These are phyloP conservation scores for Vanrija sp. DNA, from an alignment of 1,284 basidiomycete species.

Conservation along the genomic window DNA sequence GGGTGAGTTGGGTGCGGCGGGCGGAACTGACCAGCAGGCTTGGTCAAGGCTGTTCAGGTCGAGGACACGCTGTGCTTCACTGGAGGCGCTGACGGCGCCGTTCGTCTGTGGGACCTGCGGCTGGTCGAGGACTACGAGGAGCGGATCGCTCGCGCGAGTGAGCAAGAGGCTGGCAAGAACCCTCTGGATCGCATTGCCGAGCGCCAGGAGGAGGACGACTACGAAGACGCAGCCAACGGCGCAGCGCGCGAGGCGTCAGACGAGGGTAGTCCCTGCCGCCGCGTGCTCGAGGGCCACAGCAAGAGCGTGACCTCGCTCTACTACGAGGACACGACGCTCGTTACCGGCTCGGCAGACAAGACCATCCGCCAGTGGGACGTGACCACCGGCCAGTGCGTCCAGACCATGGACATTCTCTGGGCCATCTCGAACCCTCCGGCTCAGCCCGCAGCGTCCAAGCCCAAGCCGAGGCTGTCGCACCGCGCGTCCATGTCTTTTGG, in stretches of 20 bases:
- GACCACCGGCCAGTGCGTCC: constrained; percentile 91
- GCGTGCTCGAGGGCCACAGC: constrained; percentile 82
- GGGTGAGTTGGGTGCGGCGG: constrained; percentile 34
- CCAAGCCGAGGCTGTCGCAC: constrained; percentile 29
- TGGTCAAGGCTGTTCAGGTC: constrained; percentile 87
- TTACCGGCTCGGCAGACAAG: constrained; percentile 96
- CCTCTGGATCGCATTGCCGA: constrained; percentile 42
- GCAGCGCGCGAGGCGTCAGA: constrained; percentile 19
- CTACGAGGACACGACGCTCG: constrained; percentile 90
- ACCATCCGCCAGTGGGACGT: constrained; percentile 98
- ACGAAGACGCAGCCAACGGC: constrained; percentile 28
- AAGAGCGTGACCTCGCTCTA: constrained; percentile 89
- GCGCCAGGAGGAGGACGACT: constrained; percentile 25
- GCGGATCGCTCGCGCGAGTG: constrained; percentile 55
- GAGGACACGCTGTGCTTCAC: constrained; percentile 89
- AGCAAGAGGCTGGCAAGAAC: constrained; percentile 26
- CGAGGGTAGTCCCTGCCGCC: constrained; percentile 65
- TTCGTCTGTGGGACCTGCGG: constrained; percentile 83
- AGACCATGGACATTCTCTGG: constrained; percentile 99
- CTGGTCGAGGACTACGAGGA: constrained; percentile 70
- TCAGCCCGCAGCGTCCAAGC: constrained; percentile 46
- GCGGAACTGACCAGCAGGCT: constrained; percentile 24
- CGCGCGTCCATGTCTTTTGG: constrained; percentile 45
- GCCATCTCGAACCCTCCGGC: constrained; percentile 86
- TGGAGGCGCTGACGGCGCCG: constrained; percentile 78